Evolutionary conservation across 306 rosid genomes (phyloP), one percentile per base, ranked within the genome.

Genomic region (Castanospermum australe): DNA sequence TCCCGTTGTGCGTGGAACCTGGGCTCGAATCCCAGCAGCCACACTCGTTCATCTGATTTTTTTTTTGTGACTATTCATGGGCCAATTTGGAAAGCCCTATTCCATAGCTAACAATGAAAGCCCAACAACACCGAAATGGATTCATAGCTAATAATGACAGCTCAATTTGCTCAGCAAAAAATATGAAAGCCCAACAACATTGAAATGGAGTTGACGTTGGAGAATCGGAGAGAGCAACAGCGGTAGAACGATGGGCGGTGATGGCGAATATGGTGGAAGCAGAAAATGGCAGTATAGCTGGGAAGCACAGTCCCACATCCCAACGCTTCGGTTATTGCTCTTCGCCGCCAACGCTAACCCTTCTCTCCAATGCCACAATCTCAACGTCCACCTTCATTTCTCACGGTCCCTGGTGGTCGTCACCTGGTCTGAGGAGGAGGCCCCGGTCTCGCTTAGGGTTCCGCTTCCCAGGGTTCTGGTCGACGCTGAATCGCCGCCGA

Each of bases 271-370:
- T 47, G 60, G 73, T 20, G 77, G 55, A 62, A 73, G 73, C 63
- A 67, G 51, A 56, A 79, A 55, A 83, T 92, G 98, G 99, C 92
- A 85, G 51, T 95, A 86, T 67, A 91, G 94, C 13, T 95, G 99
- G 98, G 98, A 92, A 86, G 83, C 96, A 5, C 99, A 91, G 72
- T 90, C 97, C 5, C 92, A 89, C 84, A 73, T 83, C 76, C 91
- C 98, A 47, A 92, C 84, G 24, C 91, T 95, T 30, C 94, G 98
- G 5, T 67, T 95, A 32, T 75, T 91, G 82, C 79, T 95, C 10
- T 91, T 90, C 75, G 78, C 89, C 56, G 68, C 87, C 3, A 14
- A 33, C 83, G 79, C 84, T 20, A 84, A 42, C 28, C 92, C 94
- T n/a, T 89, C 88, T 5, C 70, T 84, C 24, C 89, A 86, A 35